A percentile compares a stretch with the other conserved stretches of the same genome.
phyloP scores from a whole-genome alignment of 1,284 basidiomycete species.

The Ceratorhiza oryzae-sativae region DNA sequence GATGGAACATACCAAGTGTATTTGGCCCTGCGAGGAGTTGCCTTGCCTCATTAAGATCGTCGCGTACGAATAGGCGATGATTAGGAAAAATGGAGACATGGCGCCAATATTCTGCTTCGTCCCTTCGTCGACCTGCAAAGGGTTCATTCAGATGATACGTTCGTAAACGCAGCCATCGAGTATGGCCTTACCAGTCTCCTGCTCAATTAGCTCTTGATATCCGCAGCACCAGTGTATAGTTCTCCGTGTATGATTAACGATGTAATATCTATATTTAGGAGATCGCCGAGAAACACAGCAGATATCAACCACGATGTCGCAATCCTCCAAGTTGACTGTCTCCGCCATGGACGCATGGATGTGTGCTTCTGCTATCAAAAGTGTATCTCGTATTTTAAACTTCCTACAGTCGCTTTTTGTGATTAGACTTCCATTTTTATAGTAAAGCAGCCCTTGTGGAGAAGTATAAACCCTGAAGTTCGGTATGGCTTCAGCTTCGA shows the following conservation, averaged over 20 bases:
- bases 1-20: too few relatives aligned
- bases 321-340: neutral
- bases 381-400: neutral
- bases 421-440: neutral
- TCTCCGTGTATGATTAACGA: neutral
- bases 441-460: neutral
- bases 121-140: neutral
- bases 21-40: too few relatives aligned
- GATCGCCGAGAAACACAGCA: neutral
- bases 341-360: neutral
- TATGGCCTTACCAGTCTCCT: neutral
- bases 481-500: too few relatives aligned
- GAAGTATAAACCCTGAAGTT: too few relatives aligned
- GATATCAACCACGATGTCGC: neutral
- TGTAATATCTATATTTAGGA: neutral
- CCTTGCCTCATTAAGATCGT: neutral
- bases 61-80: neutral
- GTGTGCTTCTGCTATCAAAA: neutral
- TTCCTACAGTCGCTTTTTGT: neutral
- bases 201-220: neutral
- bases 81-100: neutral
- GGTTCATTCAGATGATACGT: neutral
- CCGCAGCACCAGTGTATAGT: neutral
- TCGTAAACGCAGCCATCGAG: neutral
- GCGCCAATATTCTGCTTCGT: neutral